These are phyloP conservation scores for Leptosphaerulina australis DNA, from an alignment of 2,329 filamentous ascomycete genomes.

Conservation along the genomic window DNA sequence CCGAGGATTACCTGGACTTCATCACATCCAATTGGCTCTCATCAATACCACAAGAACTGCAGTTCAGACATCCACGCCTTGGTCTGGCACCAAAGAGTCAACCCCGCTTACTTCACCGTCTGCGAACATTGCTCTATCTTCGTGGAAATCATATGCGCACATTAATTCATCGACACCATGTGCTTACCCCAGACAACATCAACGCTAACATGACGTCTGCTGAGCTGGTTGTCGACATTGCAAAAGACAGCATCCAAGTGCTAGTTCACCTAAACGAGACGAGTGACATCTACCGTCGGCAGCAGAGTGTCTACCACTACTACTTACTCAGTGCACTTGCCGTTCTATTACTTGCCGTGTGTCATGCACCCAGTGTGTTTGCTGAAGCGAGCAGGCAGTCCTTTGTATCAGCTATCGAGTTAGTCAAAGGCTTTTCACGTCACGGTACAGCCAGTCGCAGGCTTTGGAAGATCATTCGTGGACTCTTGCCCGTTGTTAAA, in stretches of 20 bases:
- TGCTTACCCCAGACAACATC: constrained; percentile 26
- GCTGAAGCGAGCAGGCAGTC: constrained; percentile 24
- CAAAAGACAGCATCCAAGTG: constrained; percentile 29
- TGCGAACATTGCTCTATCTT: constrained; percentile 25
- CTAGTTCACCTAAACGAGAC: constrained; percentile 27
- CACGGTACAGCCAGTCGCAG: constrained; percentile 26
- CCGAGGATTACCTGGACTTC: constrained; percentile 30
- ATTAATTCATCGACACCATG: constrained; percentile 29
- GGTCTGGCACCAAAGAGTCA: constrained; percentile 19
- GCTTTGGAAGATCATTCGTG: constrained; percentile 30
- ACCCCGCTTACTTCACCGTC: constrained; percentile 22
- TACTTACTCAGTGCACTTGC: constrained; percentile 29
- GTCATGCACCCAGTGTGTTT: constrained; percentile 28
- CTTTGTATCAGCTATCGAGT: constrained; percentile 26
- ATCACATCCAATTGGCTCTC: constrained; percentile 27
- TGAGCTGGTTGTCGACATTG: constrained; percentile 25
- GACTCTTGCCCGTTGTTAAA: constrained; percentile 24
- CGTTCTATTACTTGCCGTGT: constrained; percentile 26
- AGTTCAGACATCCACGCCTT: constrained; percentile 23
- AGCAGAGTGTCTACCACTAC: constrained; percentile 29
- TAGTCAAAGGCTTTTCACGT: constrained; percentile 29
- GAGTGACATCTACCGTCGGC: constrained; percentile 29
- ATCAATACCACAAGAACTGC: constrained; percentile 26
- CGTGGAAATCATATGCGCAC: constrained; percentile 28
- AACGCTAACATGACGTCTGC: constrained; percentile 19